A percentile compares a stretch with the other conserved stretches of the same genome.
These are phyloP conservation scores for Candida khao-thaluensis DNA, from an alignment of 805 yeast genomes.

Conservation along the genomic window DNA sequence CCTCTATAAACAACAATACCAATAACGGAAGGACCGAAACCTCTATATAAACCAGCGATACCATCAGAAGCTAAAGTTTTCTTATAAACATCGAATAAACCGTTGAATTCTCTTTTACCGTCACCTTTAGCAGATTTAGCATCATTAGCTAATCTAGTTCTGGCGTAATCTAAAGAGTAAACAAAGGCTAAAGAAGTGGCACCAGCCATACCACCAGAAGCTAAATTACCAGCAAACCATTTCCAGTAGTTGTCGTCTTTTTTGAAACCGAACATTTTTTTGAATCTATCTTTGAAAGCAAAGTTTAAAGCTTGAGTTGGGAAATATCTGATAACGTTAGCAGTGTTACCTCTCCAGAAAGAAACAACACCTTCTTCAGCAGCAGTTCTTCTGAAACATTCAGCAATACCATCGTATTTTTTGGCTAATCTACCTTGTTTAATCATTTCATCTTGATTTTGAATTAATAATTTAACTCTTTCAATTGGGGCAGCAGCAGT, in stretches of 20 bases:
- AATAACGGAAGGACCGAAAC: slow-evolving; percentile 97
- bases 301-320: slow-evolving; percentile 99
- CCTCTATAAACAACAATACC: slow-evolving; percentile 99
- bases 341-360: slow-evolving; percentile 99
- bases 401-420: slow-evolving; percentile 86
- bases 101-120: slow-evolving; percentile 92
- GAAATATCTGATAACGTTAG: slow-evolving; percentile 98
- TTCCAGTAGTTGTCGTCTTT: slow-evolving; percentile 89
- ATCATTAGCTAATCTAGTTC: slow-evolving; percentile 98
- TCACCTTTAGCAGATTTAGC: slow-evolving; percentile 84
- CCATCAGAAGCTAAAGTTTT: slow-evolving; percentile 95
- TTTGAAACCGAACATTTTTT: slow-evolving; percentile 94
- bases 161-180: slow-evolving; percentile 96
- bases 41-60: slow-evolving; percentile 98
- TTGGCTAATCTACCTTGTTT: slow-evolving; percentile 92
- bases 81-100: slow-evolving; percentile 93
- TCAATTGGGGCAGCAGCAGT: slow-evolving; percentile 98
- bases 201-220: slow-evolving; percentile 99
- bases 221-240: slow-evolving; percentile 98
- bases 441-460: slow-evolving; percentile 97
- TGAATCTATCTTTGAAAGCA: slow-evolving; percentile 97
- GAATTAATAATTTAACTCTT: slow-evolving; percentile 94
- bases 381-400: slow-evolving; percentile 93
- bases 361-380: slow-evolving; percentile 88
- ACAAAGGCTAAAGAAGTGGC: slow-evolving; percentile 91